Evolutionary conservation across 2,329 filamentous ascomycete genomes (phyloP).

Genomic region (Exophiala sp.): DNA sequence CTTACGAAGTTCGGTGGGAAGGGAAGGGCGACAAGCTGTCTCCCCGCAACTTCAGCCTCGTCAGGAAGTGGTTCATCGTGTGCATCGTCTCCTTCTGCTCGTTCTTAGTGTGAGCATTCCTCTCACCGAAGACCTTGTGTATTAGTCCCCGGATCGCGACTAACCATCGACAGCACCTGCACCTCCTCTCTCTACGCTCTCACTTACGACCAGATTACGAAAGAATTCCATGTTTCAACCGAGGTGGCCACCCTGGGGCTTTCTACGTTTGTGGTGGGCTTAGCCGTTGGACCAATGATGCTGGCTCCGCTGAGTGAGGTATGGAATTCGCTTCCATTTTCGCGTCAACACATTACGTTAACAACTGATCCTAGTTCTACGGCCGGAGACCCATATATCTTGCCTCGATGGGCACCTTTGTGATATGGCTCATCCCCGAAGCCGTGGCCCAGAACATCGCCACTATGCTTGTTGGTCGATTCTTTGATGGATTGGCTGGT

Average conservation of each 20-base stretch:
- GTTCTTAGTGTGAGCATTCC: conserved; percentile 63
- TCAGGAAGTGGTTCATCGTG: conserved; percentile 71
- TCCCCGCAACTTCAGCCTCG: conserved; percentile 60
- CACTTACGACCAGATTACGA: conserved; percentile 66
- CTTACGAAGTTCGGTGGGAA: conserved; percentile 63
- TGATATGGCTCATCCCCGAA: conserved; percentile 74
- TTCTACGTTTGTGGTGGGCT: conserved; percentile 46
- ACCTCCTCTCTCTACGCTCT: conserved; percentile 78
- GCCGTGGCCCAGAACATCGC: conserved; percentile 75
- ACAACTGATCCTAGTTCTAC: conserved; percentile 68
- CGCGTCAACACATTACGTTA: conserved; percentile 57
- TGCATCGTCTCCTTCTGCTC: conserved; percentile 66
- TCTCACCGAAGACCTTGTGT: too few species aligned
- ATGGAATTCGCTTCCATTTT: not conserved
- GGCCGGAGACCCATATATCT: conserved; percentile 80
- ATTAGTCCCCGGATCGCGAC: too few species aligned
- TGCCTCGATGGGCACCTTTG: conserved; percentile 63
- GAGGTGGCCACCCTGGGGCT: conserved; percentile 46
- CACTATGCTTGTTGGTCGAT: conserved; percentile 72
- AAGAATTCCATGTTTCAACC: conserved; percentile 42
- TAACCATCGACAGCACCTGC: conserved; percentile 49
- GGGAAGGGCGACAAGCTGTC: conserved; percentile 65
- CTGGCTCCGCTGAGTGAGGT: conserved; percentile 32
- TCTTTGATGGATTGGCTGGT: conserved; percentile 51
- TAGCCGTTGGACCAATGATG: conserved; percentile 56